phyloP scores from a whole-genome alignment of 177 flowering plant genomes.

The Vitis hybrid region DNA sequence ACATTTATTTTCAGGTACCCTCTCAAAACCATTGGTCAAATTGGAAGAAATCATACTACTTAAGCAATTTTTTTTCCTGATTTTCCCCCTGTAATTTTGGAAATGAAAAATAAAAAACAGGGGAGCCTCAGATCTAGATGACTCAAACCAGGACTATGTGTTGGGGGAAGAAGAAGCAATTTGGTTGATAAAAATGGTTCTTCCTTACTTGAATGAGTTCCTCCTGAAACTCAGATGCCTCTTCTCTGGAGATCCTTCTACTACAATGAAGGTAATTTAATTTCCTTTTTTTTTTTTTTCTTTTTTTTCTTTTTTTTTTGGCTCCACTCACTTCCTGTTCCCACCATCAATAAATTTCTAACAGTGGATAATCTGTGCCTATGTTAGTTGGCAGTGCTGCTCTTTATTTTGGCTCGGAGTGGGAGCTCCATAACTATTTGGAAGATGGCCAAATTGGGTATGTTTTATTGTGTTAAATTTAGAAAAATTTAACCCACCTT shows the following conservation, averaged over 20 bases:
- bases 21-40: not conserved
- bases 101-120: constrained; percentile 25
- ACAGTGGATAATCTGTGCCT: constrained; percentile 7
- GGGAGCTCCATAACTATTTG: constrained; percentile 91
- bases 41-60: not conserved
- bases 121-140: constrained; percentile 39
- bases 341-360: not conserved
- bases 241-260: constrained; percentile 90
- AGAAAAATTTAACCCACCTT: too few relatives aligned
- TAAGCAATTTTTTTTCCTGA: not conserved
- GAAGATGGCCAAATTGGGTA: constrained; percentile 84
- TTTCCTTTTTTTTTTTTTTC: not conserved
- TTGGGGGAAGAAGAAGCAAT: constrained; percentile 88
- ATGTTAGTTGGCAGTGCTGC: constrained; percentile 80
- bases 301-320: not conserved
- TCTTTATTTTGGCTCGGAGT: constrained; percentile 79
- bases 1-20: constrained; percentile 69
- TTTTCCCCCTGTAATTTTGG: not conserved
- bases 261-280: constrained; percentile 77
- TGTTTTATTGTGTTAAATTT: constrained; percentile 10
- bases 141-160: constrained; percentile 28
- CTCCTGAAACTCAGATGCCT: constrained; percentile 58
- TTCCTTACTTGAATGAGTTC: constrained; percentile 86
- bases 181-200: constrained; percentile 62
- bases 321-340: not conserved